Evolutionary conservation across 1,139 yeast species (phyloP).

Genomic region (Torulaspora globosa): DNA sequence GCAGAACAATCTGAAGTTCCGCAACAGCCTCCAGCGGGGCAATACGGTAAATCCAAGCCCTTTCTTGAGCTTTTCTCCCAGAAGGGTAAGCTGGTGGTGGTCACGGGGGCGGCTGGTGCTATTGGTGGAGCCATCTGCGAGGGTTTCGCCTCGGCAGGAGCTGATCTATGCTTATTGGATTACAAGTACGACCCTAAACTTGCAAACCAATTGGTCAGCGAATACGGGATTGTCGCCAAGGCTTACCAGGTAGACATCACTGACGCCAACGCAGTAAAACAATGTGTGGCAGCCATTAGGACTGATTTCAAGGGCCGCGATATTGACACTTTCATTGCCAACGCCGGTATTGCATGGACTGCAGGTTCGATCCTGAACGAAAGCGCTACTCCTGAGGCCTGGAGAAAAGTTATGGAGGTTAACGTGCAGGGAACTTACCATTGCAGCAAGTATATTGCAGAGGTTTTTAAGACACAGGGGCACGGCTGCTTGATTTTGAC

Average conservation of each 20-base stretch:
- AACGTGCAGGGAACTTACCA: slow-evolving; percentile 76
- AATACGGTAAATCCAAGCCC: background rate
- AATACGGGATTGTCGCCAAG: slow-evolving; percentile 61
- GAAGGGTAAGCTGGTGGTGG: slow-evolving; percentile 81
- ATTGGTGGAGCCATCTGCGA: slow-evolving; percentile 82
- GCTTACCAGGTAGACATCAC: slow-evolving; percentile 73
- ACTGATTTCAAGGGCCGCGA: slow-evolving; percentile 59
- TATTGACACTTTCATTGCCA: slow-evolving; percentile 81
- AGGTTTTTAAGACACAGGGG: no score
- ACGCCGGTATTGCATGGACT: slow-evolving; percentile 76
- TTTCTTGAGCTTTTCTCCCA: slow-evolving; percentile 53
- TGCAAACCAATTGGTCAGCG: slow-evolving; percentile 42
- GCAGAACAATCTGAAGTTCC: no score
- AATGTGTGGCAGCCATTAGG: slow-evolving; percentile 53
- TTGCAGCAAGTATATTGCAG: slow-evolving; percentile 47
- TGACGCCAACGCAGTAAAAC: slow-evolving; percentile 56
- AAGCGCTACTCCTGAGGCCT: slow-evolving; percentile 36
- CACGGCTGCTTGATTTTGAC: no score
- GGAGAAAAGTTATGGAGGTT: slow-evolving; percentile 66
- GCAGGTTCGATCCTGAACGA: slow-evolving; percentile 43
- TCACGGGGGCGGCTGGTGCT: slow-evolving; percentile 49
- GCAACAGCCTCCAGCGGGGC: no score
- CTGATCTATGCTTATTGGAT: slow-evolving; percentile 56
- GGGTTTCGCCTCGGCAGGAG: slow-evolving; percentile 84
- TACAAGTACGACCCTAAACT: slow-evolving; percentile 58